A percentile compares a stretch with the other conserved stretches of the same genome.
Evolutionary conservation across 2,329 filamentous ascomycete species (phyloP).

Genomic region (Hypoxylon sp.): DNA sequence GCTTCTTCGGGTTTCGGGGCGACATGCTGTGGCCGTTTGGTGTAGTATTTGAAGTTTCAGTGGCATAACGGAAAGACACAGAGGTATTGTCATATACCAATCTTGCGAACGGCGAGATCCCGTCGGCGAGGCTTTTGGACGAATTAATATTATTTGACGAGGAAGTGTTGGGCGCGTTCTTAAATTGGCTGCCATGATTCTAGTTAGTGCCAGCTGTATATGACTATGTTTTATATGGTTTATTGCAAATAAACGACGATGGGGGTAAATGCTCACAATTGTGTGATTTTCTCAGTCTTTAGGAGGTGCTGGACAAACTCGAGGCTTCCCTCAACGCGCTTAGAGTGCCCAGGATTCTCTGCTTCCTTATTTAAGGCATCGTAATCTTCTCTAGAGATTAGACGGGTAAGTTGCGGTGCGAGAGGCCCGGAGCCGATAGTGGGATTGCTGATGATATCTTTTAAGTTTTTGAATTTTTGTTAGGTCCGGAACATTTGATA

Average conservation of each 20-base stretch:
- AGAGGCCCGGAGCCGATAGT: slow-evolving; percentile 65
- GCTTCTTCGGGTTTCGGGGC: slow-evolving; percentile 42
- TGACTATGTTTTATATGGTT: background rate
- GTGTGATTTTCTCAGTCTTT: slow-evolving; percentile 72
- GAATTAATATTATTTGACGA: slow-evolving; percentile 41
- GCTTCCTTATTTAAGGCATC: slow-evolving; percentile 78
- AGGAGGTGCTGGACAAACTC: slow-evolving; percentile 79
- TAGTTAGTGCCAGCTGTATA: slow-evolving; percentile 41
- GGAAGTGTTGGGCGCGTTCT: slow-evolving; percentile 53
- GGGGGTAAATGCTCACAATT: slow-evolving; percentile 70
- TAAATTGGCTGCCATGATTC: slow-evolving; percentile 62
- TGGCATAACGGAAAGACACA: slow-evolving; percentile 52
- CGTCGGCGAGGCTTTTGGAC: slow-evolving; percentile 49
- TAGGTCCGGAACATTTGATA: slow-evolving; percentile 23
- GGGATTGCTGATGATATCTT: slow-evolving; percentile 73
- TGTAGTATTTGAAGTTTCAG: slow-evolving; percentile 45
- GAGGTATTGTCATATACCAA: slow-evolving; percentile 57
- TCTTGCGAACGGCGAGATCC: slow-evolving; percentile 60
- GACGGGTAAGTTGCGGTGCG: slow-evolving; percentile 58
- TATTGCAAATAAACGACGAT: background rate
- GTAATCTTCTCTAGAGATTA: slow-evolving; percentile 64
- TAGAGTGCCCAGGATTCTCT: slow-evolving; percentile 64
- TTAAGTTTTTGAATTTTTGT: slow-evolving; percentile 23
- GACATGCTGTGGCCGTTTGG: slow-evolving; percentile 44
- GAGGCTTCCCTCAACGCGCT: slow-evolving; percentile 74